These are phyloP conservation scores for Aspergillus novoparasiticus DNA, from an alignment of 2,329 filamentous ascomycete species.

Conservation along the genomic window DNA sequence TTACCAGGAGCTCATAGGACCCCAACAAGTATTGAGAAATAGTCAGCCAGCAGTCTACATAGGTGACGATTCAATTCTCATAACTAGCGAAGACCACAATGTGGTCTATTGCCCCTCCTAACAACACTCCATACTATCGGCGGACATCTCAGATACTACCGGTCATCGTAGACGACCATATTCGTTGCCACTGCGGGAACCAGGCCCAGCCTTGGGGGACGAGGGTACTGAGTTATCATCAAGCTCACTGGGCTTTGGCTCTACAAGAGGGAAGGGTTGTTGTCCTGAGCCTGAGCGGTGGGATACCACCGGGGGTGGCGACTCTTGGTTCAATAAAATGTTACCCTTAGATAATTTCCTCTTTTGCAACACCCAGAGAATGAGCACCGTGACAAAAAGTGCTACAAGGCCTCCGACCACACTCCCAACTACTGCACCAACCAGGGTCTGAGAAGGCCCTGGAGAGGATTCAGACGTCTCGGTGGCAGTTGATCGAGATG, in stretches of 20 bases:
- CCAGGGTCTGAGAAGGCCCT: too few relatives aligned
- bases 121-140: too few relatives aligned
- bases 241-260: not conserved
- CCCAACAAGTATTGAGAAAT: too few relatives aligned
- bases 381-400: not conserved
- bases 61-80: too few relatives aligned
- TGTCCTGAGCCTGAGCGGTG: accelerated
- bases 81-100: too few relatives aligned
- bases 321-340: not conserved
- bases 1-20: too few relatives aligned
- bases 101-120: too few relatives aligned
- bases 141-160: too few relatives aligned
- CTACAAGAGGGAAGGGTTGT: not conserved
- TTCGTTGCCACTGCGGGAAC: not conserved
- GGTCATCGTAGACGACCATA: not conserved
- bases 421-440: not conserved
- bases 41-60: too few relatives aligned
- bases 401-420: too few relatives aligned
- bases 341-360: not conserved
- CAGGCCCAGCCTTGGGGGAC: accelerated
- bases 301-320: accelerated
- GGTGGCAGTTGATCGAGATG: too few relatives aligned
- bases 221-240: not conserved
- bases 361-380: not conserved
- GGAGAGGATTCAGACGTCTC: too few relatives aligned